Conservation (phyloP, 2,329 filamentous ascomycete genomes). For the Graphilbum sp. region DNA sequence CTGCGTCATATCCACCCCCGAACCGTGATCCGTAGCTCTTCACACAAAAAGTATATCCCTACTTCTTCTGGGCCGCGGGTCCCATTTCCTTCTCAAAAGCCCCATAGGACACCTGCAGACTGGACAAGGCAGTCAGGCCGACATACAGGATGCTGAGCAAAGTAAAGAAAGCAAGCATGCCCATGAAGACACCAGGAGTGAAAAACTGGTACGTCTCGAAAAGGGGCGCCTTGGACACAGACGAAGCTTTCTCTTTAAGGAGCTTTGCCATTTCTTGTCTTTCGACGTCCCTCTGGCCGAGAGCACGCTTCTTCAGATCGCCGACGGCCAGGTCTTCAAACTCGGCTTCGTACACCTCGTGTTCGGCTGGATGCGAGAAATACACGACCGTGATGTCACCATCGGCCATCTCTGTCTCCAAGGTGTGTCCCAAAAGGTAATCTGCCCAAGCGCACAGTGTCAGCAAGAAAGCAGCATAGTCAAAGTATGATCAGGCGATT, state of each 20-base stretch:
- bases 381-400: slow-evolving; percentile 61
- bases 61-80: slow-evolving; percentile 74
- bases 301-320: slow-evolving; percentile 50
- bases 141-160: slow-evolving; percentile 65
- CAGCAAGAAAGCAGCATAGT: too few species aligned
- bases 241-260: too few species aligned
- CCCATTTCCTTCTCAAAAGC: slow-evolving; percentile 96
- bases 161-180: slow-evolving; percentile 51
- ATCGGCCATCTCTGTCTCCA: slow-evolving; percentile 19
- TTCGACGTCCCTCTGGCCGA: too few species aligned
- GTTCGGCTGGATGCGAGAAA: slow-evolving; percentile 42
- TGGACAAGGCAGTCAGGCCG: slow-evolving; percentile 59
- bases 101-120: slow-evolving; percentile 78
- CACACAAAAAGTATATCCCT: slow-evolving; percentile 16
- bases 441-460: too few species aligned
- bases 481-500: neutral
- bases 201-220: slow-evolving; percentile 96
- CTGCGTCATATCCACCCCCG: too few species aligned
- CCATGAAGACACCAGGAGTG: slow-evolving; percentile 84
- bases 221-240: too few species aligned
- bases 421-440: slow-evolving; percentile 31
- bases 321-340: slow-evolving; percentile 48
- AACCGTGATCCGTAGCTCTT: too few species aligned
- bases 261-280: too few species aligned
- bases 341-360: slow-evolving; percentile 44